Percentiles rank a stretch among this genome's conserved stretches.
These are phyloP conservation scores for Truncatella angustata DNA, from an alignment of 2,329 filamentous ascomycete genomes.

Conservation along the genomic window DNA sequence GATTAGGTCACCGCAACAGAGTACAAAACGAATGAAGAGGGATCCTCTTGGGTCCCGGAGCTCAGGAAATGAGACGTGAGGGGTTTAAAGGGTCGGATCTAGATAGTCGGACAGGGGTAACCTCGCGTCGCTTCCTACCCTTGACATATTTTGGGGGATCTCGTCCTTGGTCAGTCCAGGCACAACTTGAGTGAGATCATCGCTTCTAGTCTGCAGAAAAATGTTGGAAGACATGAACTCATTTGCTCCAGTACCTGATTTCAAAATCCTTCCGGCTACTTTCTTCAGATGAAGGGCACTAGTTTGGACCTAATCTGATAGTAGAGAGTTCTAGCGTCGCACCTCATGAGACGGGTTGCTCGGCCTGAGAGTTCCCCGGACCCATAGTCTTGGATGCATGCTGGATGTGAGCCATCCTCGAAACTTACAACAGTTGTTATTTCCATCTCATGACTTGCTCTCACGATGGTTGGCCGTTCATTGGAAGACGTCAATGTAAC, in stretches of 20 bases:
- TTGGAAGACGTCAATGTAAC: background rate
- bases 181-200: background rate
- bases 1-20: background rate
- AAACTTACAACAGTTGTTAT: background rate
- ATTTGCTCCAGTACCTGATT: background rate
- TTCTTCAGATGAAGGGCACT: slow-evolving; percentile 2
- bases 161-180: background rate
- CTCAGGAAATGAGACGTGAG: background rate
- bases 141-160: background rate
- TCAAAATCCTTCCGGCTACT: background rate
- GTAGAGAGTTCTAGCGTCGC: background rate
- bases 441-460: background rate
- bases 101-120: slow-evolving; percentile 2
- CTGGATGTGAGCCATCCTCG: background rate
- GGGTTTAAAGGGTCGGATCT: background rate
- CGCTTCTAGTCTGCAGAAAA: background rate
- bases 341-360: background rate
- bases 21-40: background rate
- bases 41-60: background rate
- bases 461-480: background rate
- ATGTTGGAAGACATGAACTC: background rate
- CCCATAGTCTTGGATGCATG: background rate
- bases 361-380: slow-evolving; percentile 1
- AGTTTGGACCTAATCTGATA: background rate
- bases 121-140: background rate